Evolutionary conservation across 345 rosid genomes (phyloP).

Genomic region (Hibiscus mutabilis): DNA sequence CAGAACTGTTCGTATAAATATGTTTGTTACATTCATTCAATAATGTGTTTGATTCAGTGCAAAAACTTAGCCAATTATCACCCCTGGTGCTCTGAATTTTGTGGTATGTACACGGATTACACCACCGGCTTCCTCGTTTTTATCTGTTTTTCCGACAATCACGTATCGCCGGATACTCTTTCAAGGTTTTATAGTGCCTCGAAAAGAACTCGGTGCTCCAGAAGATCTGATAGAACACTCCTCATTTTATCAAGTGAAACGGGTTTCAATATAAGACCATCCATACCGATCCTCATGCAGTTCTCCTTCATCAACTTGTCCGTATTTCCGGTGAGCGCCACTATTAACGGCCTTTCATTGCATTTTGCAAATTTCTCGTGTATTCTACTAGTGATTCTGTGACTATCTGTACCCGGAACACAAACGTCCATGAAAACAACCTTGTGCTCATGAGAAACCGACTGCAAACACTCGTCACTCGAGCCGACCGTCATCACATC

Average conservation of each 20-base stretch:
- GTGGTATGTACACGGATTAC: neutral
- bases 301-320: slow-evolving; percentile 72
- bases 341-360: slow-evolving; percentile 71
- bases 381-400: slow-evolving; percentile 50
- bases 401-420: slow-evolving; percentile 42
- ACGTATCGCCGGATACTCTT: neutral
- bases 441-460: slow-evolving; percentile 64
- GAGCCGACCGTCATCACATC: slow-evolving; percentile 74
- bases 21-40: neutral
- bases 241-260: slow-evolving; percentile 87
- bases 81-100: neutral
- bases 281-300: slow-evolving; percentile 79
- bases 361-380: slow-evolving; percentile 58
- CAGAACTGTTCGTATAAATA: neutral
- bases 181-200: slow-evolving; percentile 33
- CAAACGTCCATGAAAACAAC: slow-evolving; percentile 75
- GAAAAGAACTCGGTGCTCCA: slow-evolving; percentile 54
- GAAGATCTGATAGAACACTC: slow-evolving; percentile 53
- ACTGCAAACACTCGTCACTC: slow-evolving; percentile 57
- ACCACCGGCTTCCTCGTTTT: neutral
- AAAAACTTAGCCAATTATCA: neutral
- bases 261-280: slow-evolving; percentile 66
- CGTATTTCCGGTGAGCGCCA: slow-evolving; percentile 70
- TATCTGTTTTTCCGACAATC: neutral
- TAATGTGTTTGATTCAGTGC: neutral